Evolutionary conservation across 352 stramenopile species (phyloP), one percentile per base, ranked within the genome.

Genomic region (Blastocystis sp.): DNA sequence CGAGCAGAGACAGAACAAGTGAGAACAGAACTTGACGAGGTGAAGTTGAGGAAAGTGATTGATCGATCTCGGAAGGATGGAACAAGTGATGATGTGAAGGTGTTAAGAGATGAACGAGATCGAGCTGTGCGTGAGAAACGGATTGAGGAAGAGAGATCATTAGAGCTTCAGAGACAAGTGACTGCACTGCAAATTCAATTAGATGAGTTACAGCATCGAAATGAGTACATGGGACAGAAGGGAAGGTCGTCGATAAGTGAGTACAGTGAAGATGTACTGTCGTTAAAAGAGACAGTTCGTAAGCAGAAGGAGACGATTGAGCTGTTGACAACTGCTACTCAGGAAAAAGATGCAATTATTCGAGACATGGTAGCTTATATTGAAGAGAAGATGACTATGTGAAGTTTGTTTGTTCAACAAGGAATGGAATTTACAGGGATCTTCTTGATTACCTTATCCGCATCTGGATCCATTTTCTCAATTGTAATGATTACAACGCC

Each of bases 391-490:
- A 3, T 44, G 19, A 22, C 1, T 37, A 37, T 48, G 11, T 70
- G 60, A 37, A 48, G 24, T 33, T n/a, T n/a, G 60, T 70, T 70
- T 77, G 30, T 77, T 51, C 15, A 30, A 56, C 37, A 77, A 77
- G n/a, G 17, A 77, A 22, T 33, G n/a, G 17, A 77, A 17, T 53
- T 4, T 56, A 77, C 64, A 56, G 64, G 64, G 19, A 77, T 77
- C 64, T 77, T 77, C 37, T 22, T 77, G n/a, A 77, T 19, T 22
- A 42, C 54, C 15, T 5, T 44, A n/a, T 77, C 54, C 9, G 13
- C 17, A 77, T 77, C 64, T n/a, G 11, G 15, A 3, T 9, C 11
- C 1, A 37, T 53, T 48, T 77, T 77, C 3, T 48, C 30, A n/a
- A 77, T 77, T 19, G n/a, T 19, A 27, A 77, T 56, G 37, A 56